Conservation (phyloP, 2,329 filamentous ascomycete species). For the Aspergillus eucalypticola region DNA sequence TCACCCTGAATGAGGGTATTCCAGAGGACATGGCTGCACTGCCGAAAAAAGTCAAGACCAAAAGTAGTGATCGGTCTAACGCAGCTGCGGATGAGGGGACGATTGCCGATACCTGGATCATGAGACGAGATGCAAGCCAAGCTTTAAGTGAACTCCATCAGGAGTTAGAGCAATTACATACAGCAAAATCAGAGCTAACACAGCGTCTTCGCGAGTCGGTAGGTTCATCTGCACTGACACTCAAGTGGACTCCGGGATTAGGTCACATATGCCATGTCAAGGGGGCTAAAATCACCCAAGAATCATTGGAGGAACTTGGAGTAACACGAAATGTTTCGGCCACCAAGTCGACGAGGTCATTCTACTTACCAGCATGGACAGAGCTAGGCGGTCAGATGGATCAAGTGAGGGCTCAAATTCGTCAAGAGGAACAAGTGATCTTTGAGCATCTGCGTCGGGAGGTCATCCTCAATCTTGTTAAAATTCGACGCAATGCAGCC, state of each 20-base stretch:
- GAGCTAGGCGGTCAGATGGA: slow-evolving; percentile 77
- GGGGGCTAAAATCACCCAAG: slow-evolving; percentile 66
- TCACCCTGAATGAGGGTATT: slow-evolving; percentile 66
- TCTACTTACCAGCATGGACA: slow-evolving; percentile 83
- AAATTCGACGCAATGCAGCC: slow-evolving; percentile 82
- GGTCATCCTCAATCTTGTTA: slow-evolving; percentile 80
- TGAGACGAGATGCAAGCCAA: slow-evolving; percentile 66
- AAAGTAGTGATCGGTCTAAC: slow-evolving; percentile 28
- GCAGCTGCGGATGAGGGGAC: slow-evolving; percentile 38
- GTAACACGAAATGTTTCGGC: slow-evolving; percentile 66
- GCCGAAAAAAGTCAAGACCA: slow-evolving; percentile 51
- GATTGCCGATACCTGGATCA: slow-evolving; percentile 61
- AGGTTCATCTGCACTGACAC: slow-evolving; percentile 64
- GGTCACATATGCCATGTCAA: slow-evolving; percentile 91
- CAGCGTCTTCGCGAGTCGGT: slow-evolving; percentile 63
- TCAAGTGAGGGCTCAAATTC: slow-evolving; percentile 73
- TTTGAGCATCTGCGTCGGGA: slow-evolving; percentile 71
- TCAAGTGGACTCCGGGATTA: slow-evolving; percentile 83
- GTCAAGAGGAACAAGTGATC: slow-evolving; percentile 79
- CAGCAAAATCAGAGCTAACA: slow-evolving; percentile 63
- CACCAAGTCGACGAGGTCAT: slow-evolving; percentile 80
- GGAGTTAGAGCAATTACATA: slow-evolving; percentile 60
- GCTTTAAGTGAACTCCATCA: slow-evolving; percentile 67
- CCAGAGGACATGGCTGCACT: slow-evolving; percentile 57
- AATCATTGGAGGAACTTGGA: slow-evolving; percentile 43